These are phyloP conservation scores for Jacaranda mimosifolia DNA, from an alignment of 257 asterid species.

Conservation along the genomic window DNA sequence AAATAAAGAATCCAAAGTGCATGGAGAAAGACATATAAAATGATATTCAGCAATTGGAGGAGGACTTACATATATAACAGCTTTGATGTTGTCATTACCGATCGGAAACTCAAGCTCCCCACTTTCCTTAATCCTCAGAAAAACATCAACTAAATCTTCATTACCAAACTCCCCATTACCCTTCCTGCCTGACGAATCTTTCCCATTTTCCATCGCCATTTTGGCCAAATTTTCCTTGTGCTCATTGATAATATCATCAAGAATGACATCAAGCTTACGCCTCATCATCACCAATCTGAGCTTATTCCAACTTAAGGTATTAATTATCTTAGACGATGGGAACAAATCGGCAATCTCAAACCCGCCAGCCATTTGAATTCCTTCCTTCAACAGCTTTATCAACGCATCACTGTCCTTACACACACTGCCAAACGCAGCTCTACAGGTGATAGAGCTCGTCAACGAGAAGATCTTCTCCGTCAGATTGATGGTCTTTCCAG, in stretches of 20 bases:
- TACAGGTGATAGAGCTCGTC: constrained; percentile 22
- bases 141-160: constrained; percentile 43
- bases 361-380: neutral
- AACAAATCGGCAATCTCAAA: constrained; percentile 29
- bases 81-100: constrained; percentile 40
- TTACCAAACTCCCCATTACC: constrained; percentile 35
- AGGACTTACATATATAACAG: constrained; percentile 35
- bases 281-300: constrained; percentile 19
- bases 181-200: neutral
- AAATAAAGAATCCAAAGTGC: too few species aligned
- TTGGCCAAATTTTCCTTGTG: constrained; percentile 16
- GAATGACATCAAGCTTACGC: constrained; percentile 27
- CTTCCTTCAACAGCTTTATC: neutral
- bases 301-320: constrained; percentile 21
- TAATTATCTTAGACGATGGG: constrained; percentile 20
- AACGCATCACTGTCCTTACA: constrained; percentile 1
- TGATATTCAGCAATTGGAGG: neutral
- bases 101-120: constrained; percentile 39
- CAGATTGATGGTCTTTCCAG: constrained; percentile 12
- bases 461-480: constrained; percentile 6
- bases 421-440: constrained; percentile 41
- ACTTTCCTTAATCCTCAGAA: constrained; percentile 24
- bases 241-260: constrained; percentile 27
- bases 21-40: neutral
- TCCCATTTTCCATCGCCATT: neutral